Percentiles rank a stretch among this genome's conserved stretches.
Evolutionary conservation across 208 protist species (phyloP).

Genomic region (Crithidia expoeki): DNA sequence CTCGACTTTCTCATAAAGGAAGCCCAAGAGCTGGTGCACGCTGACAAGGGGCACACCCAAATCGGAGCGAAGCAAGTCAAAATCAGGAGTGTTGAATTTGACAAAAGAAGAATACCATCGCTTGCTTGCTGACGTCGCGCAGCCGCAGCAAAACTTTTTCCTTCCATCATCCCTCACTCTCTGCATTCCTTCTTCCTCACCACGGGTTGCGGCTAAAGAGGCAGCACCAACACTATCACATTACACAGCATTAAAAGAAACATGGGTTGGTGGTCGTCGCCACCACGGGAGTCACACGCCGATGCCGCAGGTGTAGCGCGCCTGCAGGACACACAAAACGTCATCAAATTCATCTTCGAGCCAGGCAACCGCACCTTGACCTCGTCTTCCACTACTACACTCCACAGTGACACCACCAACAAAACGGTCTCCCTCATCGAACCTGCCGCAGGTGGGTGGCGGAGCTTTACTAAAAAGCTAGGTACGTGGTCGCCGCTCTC

Average conservation of each 20-base stretch:
- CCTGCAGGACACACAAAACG: constrained; percentile 13
- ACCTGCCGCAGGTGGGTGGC: background rate
- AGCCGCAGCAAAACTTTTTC: too few species aligned
- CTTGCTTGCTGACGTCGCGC: too few species aligned
- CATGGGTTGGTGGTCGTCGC: constrained; percentile 22
- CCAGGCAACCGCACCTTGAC: constrained; percentile 11
- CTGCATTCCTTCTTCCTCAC: too few species aligned
- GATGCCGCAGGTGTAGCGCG: background rate
- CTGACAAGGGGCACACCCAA: too few species aligned
- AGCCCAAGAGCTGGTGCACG: too few species aligned
- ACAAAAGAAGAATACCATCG: too few species aligned
- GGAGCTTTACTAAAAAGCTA: background rate
- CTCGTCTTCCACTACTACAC: background rate
- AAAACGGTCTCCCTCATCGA: background rate
- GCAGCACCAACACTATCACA: background rate
- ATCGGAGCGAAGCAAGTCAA: too few species aligned
- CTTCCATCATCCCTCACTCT: too few species aligned
- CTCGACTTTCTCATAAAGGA: too few species aligned
- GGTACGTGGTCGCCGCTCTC: background rate
- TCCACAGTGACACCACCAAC: background rate
- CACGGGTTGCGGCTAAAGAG: too few species aligned
- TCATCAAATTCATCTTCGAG: constrained; percentile 24
- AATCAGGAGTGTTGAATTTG: too few species aligned
- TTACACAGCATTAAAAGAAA: background rate
- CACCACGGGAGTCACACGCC: background rate